These are phyloP conservation scores for Scheffersomyces stipitis DNA, from an alignment of 805 yeast species.

Conservation along the genomic window DNA sequence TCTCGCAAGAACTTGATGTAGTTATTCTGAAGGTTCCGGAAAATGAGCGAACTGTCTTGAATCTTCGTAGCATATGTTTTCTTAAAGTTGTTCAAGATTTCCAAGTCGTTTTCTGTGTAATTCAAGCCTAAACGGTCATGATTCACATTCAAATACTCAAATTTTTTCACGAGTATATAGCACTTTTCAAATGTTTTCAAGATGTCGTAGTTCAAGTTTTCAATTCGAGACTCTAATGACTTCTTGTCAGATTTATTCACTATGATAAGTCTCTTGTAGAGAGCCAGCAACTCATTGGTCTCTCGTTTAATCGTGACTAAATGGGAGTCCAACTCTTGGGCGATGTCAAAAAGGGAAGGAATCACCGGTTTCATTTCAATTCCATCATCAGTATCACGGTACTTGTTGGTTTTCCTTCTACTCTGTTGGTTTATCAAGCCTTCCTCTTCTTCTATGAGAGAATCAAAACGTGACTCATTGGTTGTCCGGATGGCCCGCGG, in stretches of 20 bases:
- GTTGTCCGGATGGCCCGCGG: constrained; percentile 50
- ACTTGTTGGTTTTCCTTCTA: constrained; percentile 19
- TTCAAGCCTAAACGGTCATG: constrained; percentile 41
- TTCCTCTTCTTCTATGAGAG: constrained; percentile 54
- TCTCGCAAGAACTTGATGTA: constrained; percentile 82
- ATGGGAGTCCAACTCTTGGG: constrained; percentile 67
- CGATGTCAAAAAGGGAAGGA: constrained; percentile 75
- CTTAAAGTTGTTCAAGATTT: constrained; percentile 76
- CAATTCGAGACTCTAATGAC: constrained; percentile 74
- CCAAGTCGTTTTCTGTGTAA: constrained; percentile 48
- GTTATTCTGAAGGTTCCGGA: constrained; percentile 84
- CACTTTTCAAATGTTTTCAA: constrained; percentile 77
- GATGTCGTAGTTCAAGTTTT: constrained; percentile 69
- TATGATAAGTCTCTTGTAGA: constrained; percentile 78
- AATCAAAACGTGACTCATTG: constrained; percentile 32
- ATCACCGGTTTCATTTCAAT: constrained; percentile 69
- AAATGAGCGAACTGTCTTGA: constrained; percentile 73
- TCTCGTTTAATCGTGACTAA: constrained; percentile 52
- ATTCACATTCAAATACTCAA: constrained; percentile 44
- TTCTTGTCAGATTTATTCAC: constrained; percentile 87
- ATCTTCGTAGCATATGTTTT: constrained; percentile 82
- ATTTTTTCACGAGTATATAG: constrained; percentile 70
- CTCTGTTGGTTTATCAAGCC: constrained; percentile 49
- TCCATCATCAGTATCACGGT: constrained; percentile 18
- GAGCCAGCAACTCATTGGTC: constrained; percentile 59